Evolutionary conservation across 2,329 filamentous ascomycete genomes (phyloP), one percentile per base, ranked within the genome.

Genomic region (Cryphonectria nitschkei): DNA sequence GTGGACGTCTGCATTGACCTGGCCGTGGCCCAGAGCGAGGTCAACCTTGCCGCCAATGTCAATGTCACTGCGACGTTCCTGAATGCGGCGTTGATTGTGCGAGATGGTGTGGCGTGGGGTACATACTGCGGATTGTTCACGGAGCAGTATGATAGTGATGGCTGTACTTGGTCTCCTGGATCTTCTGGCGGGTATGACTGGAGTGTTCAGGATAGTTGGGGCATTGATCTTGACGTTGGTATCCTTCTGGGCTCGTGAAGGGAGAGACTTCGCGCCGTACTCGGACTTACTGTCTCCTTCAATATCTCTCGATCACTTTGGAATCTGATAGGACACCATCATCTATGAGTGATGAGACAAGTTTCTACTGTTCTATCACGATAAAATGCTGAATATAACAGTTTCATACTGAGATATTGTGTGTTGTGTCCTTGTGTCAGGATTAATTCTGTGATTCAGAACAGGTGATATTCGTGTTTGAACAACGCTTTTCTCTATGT

Each of bases 141-240:
- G 16, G 37, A 64, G 61, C 37, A 39, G n/a, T 64, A 64, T 29
- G 61, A 26, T 16, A 8, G 61, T 43, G 37, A 43, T 16, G 61
- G 46, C 22, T 64, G 61, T 16, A 64, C n/a, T 29, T 64, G 39
- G 61, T 41, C 61, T 39, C 61, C 61, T 29, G 22, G 22, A 9
- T 46, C 39, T n/a, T 46, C 61, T 16, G 37, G 3, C 14, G 61
- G 39, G 1, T 19, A 64, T 46, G 37, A 64, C 6, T 64, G 39
- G 61, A 46, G n/a, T 29, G n/a, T 64, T 19, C 61, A 64, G 61
- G 61, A 64, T 64, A 64, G 61, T 19, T 64, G 61, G 61, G 61
- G 61, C 39, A 43, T 64, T 19, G 61, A 64, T n/a, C 2, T 64
- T 64, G 61, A 46, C 26, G n/a, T 64, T 43, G 61, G n/a, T 6